Percentiles rank a stretch among this genome's conserved stretches.
phyloP scores from a whole-genome alignment of 2,329 filamentous ascomycete genomes.

The Sclerotinia nivalis region DNA sequence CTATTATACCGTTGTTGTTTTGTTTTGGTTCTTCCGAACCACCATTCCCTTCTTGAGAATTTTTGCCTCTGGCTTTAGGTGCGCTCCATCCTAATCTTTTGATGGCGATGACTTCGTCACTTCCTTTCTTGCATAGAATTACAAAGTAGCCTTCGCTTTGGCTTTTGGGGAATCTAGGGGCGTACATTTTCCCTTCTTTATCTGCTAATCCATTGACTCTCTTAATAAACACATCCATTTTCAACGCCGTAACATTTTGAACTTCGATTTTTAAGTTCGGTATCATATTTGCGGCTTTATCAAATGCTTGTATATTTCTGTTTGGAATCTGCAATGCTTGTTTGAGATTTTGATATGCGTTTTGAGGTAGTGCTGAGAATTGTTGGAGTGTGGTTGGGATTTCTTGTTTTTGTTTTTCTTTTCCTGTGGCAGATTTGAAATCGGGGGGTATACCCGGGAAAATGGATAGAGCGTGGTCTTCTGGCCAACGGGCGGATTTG shows the following conservation, averaged over 20 bases:
- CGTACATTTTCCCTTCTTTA: conserved; percentile 74
- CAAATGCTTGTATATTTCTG: conserved; percentile 49
- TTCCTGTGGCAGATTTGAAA: conserved; percentile 23
- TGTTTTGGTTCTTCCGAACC: conserved; percentile 59
- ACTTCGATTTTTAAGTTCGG: conserved; percentile 68
- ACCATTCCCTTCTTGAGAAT: conserved; percentile 50
- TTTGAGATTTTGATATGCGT: conserved; percentile 47
- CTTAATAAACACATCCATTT: conserved; percentile 62
- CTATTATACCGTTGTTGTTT: conserved; percentile 20
- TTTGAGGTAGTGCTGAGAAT: conserved; percentile 36
- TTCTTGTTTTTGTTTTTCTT: conserved; percentile 30
- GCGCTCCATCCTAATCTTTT: conserved; percentile 78
- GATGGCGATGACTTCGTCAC: conserved; percentile 78
- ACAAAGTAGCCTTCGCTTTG: conserved; percentile 95
- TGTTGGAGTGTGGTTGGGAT: conserved; percentile 41
- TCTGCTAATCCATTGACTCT: conserved; percentile 67
- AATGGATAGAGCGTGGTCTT: conserved; percentile 75
- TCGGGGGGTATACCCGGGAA: conserved; percentile 66
- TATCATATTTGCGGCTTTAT: conserved; percentile 63
- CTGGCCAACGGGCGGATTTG: conserved; percentile 90
- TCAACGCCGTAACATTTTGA: conserved; percentile 59
- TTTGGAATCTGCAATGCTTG: conserved; percentile 54
- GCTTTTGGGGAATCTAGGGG: conserved; percentile 87
- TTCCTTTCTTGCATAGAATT: conserved; percentile 65
- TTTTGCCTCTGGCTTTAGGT: conserved; percentile 17